A percentile compares a stretch with the other conserved stretches of the same genome.
These are phyloP conservation scores for Acorus calamus DNA, from an alignment of 106 monocot species.

Conservation along the genomic window DNA sequence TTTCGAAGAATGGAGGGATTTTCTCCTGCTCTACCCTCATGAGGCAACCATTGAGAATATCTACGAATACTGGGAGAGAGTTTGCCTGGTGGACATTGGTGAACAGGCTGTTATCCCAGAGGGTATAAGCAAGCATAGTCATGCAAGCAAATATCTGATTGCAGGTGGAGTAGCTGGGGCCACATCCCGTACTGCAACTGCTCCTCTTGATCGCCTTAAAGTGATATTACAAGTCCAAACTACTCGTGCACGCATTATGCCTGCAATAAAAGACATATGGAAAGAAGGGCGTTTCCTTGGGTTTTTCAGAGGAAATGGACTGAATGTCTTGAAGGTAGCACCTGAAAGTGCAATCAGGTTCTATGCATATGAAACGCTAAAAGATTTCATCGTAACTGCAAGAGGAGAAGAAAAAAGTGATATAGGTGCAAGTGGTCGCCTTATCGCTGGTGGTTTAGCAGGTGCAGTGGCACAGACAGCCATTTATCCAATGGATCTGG, in stretches of 20 bases:
- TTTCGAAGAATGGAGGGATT: constrained; percentile 98
- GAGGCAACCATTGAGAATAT: constrained; percentile 91
- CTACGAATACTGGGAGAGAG: constrained; percentile 81
- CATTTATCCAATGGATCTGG: constrained; percentile 92
- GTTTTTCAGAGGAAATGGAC: constrained; percentile 85
- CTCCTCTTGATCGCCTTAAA: constrained; percentile 89
- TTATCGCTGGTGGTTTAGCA: constrained; percentile 79
- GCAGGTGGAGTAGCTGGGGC: constrained; percentile 93
- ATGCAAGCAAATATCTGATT: constrained; percentile 81
- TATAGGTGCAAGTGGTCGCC: constrained; percentile 63
- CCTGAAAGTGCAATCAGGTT: constrained; percentile 96
- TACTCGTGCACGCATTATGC: constrained; percentile 19
- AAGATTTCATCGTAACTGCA: constrained; percentile 44
- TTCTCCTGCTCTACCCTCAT: constrained; percentile 86
- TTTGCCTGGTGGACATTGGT: constrained; percentile 86
- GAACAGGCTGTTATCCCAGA: constrained; percentile 88
- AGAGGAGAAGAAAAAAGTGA: constrained; percentile 64
- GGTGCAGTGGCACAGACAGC: constrained; percentile 90
- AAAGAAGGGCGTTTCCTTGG: constrained; percentile 46
- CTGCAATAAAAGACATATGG: constrained; percentile 81
- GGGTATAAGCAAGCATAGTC: constrained; percentile 74
- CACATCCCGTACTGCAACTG: constrained; percentile 84
- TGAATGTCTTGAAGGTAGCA: constrained; percentile 88
- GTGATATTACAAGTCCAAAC: constrained; percentile 87
- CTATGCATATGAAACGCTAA: constrained; percentile 82